Conservation (phyloP, 805 yeast species). For the Candida arabinofermentans region DNA sequence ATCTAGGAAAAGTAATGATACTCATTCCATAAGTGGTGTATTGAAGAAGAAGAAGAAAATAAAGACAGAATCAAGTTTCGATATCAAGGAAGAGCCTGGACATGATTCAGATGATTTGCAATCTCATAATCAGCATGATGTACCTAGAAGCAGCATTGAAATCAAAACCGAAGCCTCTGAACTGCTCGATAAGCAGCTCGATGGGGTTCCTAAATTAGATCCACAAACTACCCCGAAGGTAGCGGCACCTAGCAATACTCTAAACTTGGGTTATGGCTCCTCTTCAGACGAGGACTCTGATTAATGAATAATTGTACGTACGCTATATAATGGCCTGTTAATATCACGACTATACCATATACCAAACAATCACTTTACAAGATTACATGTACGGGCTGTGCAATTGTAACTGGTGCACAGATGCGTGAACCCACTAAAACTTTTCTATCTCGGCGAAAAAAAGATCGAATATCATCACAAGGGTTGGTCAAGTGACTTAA, state of each 20-base stretch:
- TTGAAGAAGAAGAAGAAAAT: background rate
- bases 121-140: background rate
- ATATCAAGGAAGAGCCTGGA: background rate
- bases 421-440: too few species aligned
- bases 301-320: too few species aligned
- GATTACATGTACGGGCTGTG: too few species aligned
- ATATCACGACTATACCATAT: too few species aligned
- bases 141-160: background rate
- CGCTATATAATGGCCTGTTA: too few species aligned
- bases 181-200: too few species aligned
- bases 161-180: background rate
- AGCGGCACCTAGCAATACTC: background rate
- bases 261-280: background rate
- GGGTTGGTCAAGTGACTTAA: too few species aligned
- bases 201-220: too few species aligned
- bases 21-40: background rate
- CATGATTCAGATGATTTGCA: background rate
- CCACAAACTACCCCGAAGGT: background rate
- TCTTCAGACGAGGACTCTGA: background rate
- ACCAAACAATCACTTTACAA: too few species aligned
- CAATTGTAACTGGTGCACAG: too few species aligned
- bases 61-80: background rate
- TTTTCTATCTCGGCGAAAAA: too few species aligned
- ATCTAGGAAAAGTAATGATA: background rate
- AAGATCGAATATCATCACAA: too few species aligned